Percentiles rank a stretch among this genome's conserved stretches.
These are phyloP conservation scores for Mortierella sp. DNA, from an alignment of 371 early-diverging fungal species.

Conservation along the genomic window DNA sequence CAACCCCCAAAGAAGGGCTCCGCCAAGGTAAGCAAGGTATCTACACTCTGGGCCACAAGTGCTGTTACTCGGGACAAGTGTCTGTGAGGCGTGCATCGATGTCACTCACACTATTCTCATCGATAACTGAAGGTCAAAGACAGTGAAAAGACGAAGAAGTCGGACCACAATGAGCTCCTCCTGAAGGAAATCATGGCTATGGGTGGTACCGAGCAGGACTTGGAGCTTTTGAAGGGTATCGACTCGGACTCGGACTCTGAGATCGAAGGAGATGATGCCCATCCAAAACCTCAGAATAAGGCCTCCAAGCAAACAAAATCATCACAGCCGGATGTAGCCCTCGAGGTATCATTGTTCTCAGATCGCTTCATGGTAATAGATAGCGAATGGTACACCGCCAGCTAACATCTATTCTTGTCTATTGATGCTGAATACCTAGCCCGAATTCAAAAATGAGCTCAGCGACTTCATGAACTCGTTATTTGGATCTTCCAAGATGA, in stretches of 20 bases:
- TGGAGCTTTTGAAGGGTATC: constrained; percentile 37
- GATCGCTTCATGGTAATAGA: too few species aligned
- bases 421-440: constrained; percentile 17
- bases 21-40: constrained; percentile 4
- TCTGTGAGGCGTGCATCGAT: too few species aligned
- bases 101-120: too few species aligned
- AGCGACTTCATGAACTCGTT: constrained; percentile 44
- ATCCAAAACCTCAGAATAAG: constrained; percentile 5
- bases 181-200: constrained; percentile 45
- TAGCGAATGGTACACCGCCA: too few species aligned
- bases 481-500: constrained; percentile 29
- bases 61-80: too few species aligned
- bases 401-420: too few species aligned
- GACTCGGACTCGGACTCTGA: constrained; percentile 43
- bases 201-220: constrained; percentile 43
- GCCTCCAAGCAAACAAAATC: not conserved
- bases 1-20: not conserved
- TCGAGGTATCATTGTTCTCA: constrained; percentile 4
- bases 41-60: too few species aligned
- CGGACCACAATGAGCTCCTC: constrained; percentile 9
- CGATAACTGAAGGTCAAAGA: too few species aligned
- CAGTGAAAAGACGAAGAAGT: not conserved
- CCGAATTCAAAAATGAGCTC: constrained; percentile 33
- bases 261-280: constrained; percentile 9
- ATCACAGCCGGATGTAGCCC: not conserved